These are phyloP conservation scores for Dothideomycetes sp. DNA, from an alignment of 2,329 filamentous ascomycete species.

Conservation along the genomic window DNA sequence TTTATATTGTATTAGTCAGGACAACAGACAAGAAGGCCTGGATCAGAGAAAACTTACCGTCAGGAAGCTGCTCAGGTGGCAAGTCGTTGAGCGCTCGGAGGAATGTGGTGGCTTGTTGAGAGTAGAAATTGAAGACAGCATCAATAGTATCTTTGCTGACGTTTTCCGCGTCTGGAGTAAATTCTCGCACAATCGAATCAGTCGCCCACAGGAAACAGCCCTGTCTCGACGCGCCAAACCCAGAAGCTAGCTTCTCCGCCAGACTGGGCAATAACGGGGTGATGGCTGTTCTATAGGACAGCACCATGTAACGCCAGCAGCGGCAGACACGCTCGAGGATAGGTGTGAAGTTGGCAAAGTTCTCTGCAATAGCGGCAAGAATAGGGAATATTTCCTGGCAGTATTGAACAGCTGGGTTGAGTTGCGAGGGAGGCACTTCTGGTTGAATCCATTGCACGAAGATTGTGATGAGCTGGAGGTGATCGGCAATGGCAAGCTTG, in stretches of 20 bases:
- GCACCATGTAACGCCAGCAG: conserved; percentile 94
- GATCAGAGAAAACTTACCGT: too few relatives aligned
- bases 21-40: too few relatives aligned
- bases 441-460: conserved; percentile 75
- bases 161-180: conserved; percentile 78
- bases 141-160: conserved; percentile 73
- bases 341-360: conserved; percentile 73
- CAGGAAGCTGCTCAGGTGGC: conserved; percentile 63
- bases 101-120: conserved; percentile 83
- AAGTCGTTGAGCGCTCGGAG: conserved; percentile 80
- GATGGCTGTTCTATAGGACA: conserved; percentile 86
- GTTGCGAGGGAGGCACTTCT: conserved; percentile 56
- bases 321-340: conserved; percentile 90
- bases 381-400: conserved; percentile 90
- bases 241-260: conserved; percentile 76
- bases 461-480: conserved; percentile 81
- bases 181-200: conserved; percentile 86
- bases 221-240: conserved; percentile 77
- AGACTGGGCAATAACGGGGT: conserved; percentile 72
- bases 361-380: conserved; percentile 74
- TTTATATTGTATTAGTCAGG: too few relatives aligned
- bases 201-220: conserved; percentile 99
- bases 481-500: conserved; percentile 85
- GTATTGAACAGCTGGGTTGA: conserved; percentile 90
- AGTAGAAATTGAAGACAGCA: conserved; percentile 88